These are phyloP conservation scores for Jacaranda mimosifolia DNA, from an alignment of 257 asterid genomes.

Conservation along the genomic window DNA sequence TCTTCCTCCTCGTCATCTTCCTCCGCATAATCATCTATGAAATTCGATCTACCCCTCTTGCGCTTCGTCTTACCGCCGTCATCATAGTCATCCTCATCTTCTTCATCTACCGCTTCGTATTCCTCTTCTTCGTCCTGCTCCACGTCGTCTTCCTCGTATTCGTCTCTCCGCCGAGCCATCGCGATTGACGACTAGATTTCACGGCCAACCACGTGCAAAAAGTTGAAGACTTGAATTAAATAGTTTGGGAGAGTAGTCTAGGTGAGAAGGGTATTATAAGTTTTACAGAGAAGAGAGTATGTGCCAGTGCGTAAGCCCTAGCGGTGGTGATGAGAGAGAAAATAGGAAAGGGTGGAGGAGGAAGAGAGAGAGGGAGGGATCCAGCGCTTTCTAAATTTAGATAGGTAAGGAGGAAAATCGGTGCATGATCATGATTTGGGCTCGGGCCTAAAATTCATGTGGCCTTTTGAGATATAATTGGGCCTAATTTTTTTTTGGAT, in stretches of 20 bases:
- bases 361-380: neutral
- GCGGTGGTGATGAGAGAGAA: slow-evolving; percentile 14
- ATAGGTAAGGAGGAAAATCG: neutral
- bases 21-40: slow-evolving; percentile 78
- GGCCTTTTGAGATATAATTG: neutral
- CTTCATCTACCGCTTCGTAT: slow-evolving; percentile 65
- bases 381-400: neutral
- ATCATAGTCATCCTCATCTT: slow-evolving; percentile 61
- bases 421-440: neutral
- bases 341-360: neutral
- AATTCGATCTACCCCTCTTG: slow-evolving; percentile 74
- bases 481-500: too few relatives aligned
- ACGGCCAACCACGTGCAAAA: neutral
- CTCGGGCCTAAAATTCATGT: slow-evolving; percentile 1
- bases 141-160: slow-evolving; percentile 66
- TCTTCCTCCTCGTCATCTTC: slow-evolving; percentile 89
- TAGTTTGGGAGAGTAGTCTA: neutral
- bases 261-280: neutral
- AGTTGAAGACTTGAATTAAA: slow-evolving; percentile 16
- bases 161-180: slow-evolving; percentile 70
- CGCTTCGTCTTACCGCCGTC: slow-evolving; percentile 70
- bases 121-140: slow-evolving; percentile 74
- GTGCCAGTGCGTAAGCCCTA: slow-evolving; percentile 41
- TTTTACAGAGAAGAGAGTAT: neutral
- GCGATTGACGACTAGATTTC: slow-evolving; percentile 13